Conservation (phyloP, 2,329 filamentous ascomycete genomes). For the Chaetoscypha palmicola region DNA sequence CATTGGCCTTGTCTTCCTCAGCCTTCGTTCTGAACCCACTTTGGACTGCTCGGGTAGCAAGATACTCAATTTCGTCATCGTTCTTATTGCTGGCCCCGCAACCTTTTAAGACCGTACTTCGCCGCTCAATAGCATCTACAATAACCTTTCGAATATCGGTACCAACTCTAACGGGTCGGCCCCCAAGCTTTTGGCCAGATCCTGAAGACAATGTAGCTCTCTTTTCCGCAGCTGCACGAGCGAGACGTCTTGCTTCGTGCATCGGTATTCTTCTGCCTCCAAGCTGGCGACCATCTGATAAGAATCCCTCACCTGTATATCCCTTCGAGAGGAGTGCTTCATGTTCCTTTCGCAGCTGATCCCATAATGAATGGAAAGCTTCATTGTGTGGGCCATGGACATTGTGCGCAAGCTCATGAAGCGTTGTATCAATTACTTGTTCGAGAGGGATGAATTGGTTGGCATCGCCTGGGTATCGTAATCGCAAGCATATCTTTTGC, state of each 20-base stretch:
- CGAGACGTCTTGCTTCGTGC: slow-evolving; percentile 67
- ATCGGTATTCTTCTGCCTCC: slow-evolving; percentile 61
- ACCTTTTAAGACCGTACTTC: slow-evolving; percentile 59
- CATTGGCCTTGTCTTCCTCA: slow-evolving; percentile 84
- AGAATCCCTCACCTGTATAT: slow-evolving; percentile 84
- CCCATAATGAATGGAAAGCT: slow-evolving; percentile 80
- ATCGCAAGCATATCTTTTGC: slow-evolving; percentile 71
- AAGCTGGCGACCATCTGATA: slow-evolving; percentile 66
- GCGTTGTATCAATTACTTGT: slow-evolving; percentile 78
- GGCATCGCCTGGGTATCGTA: slow-evolving; percentile 69
- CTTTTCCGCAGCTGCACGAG: slow-evolving; percentile 67
- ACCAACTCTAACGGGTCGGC: slow-evolving; percentile 47
- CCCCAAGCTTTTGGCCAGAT: slow-evolving; percentile 68
- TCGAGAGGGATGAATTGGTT: slow-evolving; percentile 75
- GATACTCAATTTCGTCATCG: slow-evolving; percentile 57
- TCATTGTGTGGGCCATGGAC: slow-evolving; percentile 75
- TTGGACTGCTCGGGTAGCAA: slow-evolving; percentile 55
- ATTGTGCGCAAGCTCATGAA: slow-evolving; percentile 90
- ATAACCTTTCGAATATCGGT: slow-evolving; percentile 67
- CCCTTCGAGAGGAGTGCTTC: slow-evolving; percentile 70
- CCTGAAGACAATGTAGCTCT: slow-evolving; percentile 50
- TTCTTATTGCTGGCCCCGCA: slow-evolving; percentile 62
- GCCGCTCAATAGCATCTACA: slow-evolving; percentile 61
- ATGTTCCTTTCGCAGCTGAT: slow-evolving; percentile 81
- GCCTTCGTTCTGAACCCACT: slow-evolving; percentile 78